Percentiles rank a stretch among this genome's conserved stretches.
Conservation (phyloP, 345 rosid species). For the Gossypium rotundifolium region DNA sequence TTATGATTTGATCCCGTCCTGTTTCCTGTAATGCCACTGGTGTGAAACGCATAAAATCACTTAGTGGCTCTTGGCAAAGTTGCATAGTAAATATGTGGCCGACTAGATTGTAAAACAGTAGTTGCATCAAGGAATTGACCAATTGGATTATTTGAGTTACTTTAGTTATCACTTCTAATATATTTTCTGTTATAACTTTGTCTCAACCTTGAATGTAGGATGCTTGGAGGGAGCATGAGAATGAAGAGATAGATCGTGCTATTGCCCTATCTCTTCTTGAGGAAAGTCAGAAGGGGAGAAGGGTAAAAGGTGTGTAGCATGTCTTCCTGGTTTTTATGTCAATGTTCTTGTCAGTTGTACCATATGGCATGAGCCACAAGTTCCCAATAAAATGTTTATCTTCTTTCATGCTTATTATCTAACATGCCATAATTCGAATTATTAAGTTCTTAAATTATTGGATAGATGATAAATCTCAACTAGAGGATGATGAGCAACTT, state of each 20-base stretch:
- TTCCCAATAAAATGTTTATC: neutral
- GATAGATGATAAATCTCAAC: slow-evolving; percentile 44
- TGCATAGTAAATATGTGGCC: neutral
- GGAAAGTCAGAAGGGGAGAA: slow-evolving; percentile 42
- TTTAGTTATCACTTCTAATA: slow-evolving; percentile 2
- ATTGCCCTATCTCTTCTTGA: slow-evolving; percentile 75
- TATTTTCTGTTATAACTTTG: slow-evolving; percentile 6
- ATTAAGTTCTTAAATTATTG: slow-evolving; percentile 20
- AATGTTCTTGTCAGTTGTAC: neutral
- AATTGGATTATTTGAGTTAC: neutral
- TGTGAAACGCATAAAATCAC: neutral
- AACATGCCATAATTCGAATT: slow-evolving; percentile 13
- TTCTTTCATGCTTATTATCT: neutral
- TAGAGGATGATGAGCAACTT: slow-evolving; percentile 88
- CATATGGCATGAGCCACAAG: neutral
- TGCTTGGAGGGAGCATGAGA: slow-evolving; percentile 44
- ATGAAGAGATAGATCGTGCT: slow-evolving; percentile 79
- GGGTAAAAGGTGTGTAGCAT: slow-evolving; percentile 43
- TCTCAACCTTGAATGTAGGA: slow-evolving; percentile 32
- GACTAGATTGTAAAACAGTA: neutral
- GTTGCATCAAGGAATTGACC: neutral
- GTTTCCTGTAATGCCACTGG: neutral
- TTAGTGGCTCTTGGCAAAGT: neutral
- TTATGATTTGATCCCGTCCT: neutral
- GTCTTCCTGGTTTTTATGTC: slow-evolving; percentile 8